These are phyloP conservation scores for Lumnitzera littorea DNA, from an alignment of 345 rosid species.

Conservation along the genomic window DNA sequence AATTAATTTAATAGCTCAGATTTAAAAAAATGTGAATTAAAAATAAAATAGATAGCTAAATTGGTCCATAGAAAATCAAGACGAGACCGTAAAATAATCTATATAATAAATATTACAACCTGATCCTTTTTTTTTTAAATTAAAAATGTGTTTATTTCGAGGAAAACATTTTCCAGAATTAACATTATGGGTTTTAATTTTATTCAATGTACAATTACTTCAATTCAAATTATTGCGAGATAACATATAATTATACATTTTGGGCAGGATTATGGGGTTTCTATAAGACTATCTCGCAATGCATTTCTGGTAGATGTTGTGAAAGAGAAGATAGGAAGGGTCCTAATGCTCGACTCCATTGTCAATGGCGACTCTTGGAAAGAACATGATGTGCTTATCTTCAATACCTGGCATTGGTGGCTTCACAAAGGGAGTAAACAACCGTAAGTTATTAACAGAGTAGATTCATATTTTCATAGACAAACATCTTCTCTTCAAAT, in stretches of 20 bases:
- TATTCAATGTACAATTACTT: background rate
- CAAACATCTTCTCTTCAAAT: background rate
- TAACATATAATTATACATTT: background rate
- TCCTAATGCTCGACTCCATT: constrained; percentile 49
- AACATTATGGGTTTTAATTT: too few species aligned
- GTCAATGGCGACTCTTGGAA: constrained; percentile 41
- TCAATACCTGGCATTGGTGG: constrained; percentile 81
- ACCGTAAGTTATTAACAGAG: constrained; percentile 24
- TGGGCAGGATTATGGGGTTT: constrained; percentile 36
- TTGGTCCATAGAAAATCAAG: too few species aligned
- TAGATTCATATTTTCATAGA: background rate
- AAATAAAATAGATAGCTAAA: too few species aligned
- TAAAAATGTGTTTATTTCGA: too few species aligned
- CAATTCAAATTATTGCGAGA: background rate
- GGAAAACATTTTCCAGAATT: too few species aligned
- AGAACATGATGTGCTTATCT: constrained; percentile 45
- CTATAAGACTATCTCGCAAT: constrained; percentile 27
- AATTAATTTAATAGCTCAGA: too few species aligned
- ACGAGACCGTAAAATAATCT: too few species aligned
- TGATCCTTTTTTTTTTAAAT: too few species aligned
- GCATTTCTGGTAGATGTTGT: constrained; percentile 48
- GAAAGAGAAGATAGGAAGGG: constrained; percentile 35
- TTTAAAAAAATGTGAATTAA: too few species aligned
- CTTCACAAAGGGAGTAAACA: constrained; percentile 48
- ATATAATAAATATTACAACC: too few species aligned